Conservation (phyloP, 495 filamentous ascomycete species). For the Penicillium salamii region DNA sequence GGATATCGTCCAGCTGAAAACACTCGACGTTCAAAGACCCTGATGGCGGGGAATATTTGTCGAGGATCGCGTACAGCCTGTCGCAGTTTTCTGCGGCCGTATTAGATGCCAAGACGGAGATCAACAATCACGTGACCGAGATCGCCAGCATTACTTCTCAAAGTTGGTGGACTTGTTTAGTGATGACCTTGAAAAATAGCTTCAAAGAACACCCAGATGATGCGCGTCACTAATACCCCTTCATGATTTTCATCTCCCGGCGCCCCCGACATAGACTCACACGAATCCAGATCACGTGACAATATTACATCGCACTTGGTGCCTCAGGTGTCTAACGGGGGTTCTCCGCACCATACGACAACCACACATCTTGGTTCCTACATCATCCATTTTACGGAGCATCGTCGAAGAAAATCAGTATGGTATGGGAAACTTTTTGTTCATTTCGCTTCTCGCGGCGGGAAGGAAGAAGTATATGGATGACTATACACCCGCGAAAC, state of each 20-base stretch:
- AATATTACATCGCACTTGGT: background rate
- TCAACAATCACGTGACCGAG: slow-evolving; percentile 10
- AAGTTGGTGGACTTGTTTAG: no score
- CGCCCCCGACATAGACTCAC: background rate
- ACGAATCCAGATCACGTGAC: background rate
- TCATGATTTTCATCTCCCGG: no score
- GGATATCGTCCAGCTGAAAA: no score
- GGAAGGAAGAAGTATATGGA: background rate
- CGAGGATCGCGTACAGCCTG: slow-evolving; percentile 13
- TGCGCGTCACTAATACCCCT: no score
- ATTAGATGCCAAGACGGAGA: slow-evolving; percentile 46
- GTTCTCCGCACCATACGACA: background rate
- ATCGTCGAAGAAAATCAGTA: no score
- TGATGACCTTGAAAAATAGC: no score
- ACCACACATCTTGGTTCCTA: background rate
- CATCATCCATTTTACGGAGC: no score
- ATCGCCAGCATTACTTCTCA: no score
- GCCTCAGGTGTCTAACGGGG: background rate
- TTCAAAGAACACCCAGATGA: no score
- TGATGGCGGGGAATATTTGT: slow-evolving; percentile 6
- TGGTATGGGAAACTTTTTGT: background rate
- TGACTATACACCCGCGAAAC: background rate
- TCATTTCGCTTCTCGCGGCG: background rate
- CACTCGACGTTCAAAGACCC: background rate
- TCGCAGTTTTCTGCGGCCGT: slow-evolving; percentile 34